Conservation (phyloP, 116 monocot genomes). For the Cymodocea nodosa region DNA sequence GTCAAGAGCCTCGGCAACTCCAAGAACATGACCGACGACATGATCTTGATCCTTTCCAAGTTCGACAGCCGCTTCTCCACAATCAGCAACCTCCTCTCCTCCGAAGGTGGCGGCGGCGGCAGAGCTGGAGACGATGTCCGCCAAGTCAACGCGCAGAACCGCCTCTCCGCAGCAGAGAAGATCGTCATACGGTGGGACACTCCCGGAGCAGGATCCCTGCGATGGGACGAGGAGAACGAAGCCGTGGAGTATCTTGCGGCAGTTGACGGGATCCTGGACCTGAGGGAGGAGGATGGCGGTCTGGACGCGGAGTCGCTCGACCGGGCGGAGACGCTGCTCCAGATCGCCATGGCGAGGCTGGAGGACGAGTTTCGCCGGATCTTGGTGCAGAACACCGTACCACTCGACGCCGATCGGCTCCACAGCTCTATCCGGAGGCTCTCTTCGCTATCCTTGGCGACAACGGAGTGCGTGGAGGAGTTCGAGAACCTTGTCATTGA, state of each 20-base stretch:
- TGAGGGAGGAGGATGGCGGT: slow-evolving; percentile 10
- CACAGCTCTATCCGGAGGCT: slow-evolving; percentile 25
- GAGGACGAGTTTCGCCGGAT: slow-evolving; percentile 77
- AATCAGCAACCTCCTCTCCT: slow-evolving; percentile 22
- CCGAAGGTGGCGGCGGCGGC: not conserved
- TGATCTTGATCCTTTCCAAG: slow-evolving; percentile 68
- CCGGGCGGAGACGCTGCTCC: slow-evolving; percentile 50
- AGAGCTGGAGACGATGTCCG: no score
- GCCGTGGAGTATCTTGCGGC: slow-evolving; percentile 35
- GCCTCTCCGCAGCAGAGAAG: slow-evolving; percentile 32
- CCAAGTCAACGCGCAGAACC: not conserved
- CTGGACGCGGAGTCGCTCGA: slow-evolving; percentile 14
- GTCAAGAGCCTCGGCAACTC: slow-evolving; percentile 60
- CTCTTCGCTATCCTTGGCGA: slow-evolving; percentile 16
- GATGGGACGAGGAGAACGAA: slow-evolving; percentile 31
- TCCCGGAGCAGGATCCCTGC: slow-evolving; percentile 10
- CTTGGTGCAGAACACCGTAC: slow-evolving; percentile 51
- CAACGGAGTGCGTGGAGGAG: slow-evolving; percentile 1
- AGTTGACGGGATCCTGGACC: slow-evolving; percentile 43
- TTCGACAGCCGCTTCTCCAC: slow-evolving; percentile 70
- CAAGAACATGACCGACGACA: slow-evolving; percentile 63
- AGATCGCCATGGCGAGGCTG: slow-evolving; percentile 56
- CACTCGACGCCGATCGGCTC: slow-evolving; percentile 41
- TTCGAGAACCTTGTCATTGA: slow-evolving; percentile 17
- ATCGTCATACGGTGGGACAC: slow-evolving; percentile 29